Conservation (phyloP, 2,329 filamentous ascomycete genomes). For the Diaporthe vaccinii region DNA sequence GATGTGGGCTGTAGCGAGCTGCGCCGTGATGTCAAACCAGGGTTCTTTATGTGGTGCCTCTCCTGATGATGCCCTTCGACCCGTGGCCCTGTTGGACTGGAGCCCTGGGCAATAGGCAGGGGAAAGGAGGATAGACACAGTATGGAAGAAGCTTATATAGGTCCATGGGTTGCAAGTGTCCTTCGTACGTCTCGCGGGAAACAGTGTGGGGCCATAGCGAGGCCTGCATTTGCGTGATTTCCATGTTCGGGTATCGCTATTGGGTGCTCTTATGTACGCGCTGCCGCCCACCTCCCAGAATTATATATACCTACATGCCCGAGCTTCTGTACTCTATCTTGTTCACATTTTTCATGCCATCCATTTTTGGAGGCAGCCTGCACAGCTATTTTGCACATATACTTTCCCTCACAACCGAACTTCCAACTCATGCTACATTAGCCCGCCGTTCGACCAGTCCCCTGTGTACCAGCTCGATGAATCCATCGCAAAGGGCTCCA, state of each 20-base stretch:
- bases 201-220: not conserved
- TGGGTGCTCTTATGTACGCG: not conserved
- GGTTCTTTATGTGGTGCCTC: not conserved
- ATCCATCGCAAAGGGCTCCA: conserved; percentile 47
- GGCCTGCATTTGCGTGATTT: conserved; percentile 27
- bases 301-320: conserved; percentile 24
- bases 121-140: not conserved
- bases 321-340: conserved; percentile 17
- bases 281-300: conserved; percentile 9
- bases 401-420: no score
- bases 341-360: not conserved
- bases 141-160: not conserved
- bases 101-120: not conserved
- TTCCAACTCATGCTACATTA: conserved; percentile 28
- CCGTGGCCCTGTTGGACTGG: not conserved
- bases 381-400: no score
- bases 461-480: conserved; percentile 41
- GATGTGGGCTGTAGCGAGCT: not conserved
- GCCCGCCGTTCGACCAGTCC: conserved; percentile 39
- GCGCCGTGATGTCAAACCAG: not conserved
- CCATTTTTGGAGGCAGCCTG: not conserved
- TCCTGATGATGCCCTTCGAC: not conserved
- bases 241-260: conserved; percentile 18
- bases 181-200: not conserved
- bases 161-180: not conserved